Percentiles rank a stretch among this genome's conserved stretches.
phyloP scores from a whole-genome alignment of 2,329 filamentous ascomycete species.

The Penicillium olsonii region DNA sequence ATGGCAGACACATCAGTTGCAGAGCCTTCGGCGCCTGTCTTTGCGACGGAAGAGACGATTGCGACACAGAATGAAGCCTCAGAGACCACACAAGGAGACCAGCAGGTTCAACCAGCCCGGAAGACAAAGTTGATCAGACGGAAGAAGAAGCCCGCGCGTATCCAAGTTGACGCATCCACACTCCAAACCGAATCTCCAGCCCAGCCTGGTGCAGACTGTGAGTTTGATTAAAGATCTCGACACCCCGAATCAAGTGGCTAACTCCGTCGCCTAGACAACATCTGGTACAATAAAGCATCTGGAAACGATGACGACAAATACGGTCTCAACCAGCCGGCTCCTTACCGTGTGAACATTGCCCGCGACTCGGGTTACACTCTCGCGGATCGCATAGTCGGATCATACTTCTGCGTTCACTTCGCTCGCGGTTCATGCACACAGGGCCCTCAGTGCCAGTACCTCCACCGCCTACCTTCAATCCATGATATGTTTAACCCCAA shows the following conservation, averaged over 20 bases:
- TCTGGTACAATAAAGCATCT: constrained; percentile 99
- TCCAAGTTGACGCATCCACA: constrained; percentile 83
- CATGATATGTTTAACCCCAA: constrained; percentile 64
- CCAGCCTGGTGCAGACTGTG: constrained; percentile 83
- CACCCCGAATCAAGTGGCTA: not conserved
- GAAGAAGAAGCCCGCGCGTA: constrained; percentile 84
- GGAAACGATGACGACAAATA: constrained; percentile 94
- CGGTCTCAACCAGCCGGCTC: constrained; percentile 76
- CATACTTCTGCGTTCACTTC: constrained; percentile 70
- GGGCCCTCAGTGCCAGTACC: constrained; percentile 89
- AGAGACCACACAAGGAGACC: constrained; percentile 31
- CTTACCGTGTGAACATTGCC: constrained; percentile 82
- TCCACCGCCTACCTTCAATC: constrained; percentile 82
- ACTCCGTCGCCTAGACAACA: constrained; percentile 63
- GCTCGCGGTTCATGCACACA: constrained; percentile 56
- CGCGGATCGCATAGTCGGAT: constrained; percentile 74
- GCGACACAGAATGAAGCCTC: constrained; percentile 21
- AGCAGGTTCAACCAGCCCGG: constrained; percentile 39
- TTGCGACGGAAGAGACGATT: constrained; percentile 39
- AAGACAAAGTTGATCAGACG: constrained; percentile 89
- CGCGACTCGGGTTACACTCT: constrained; percentile 77
- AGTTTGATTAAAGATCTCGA: not conserved
- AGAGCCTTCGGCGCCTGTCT: constrained; percentile 49
- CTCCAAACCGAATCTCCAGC: constrained; percentile 83
- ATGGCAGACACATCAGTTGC: constrained; percentile 33